phyloP scores from a whole-genome alignment of 2,329 filamentous ascomycete genomes.

The Stachybotrys chlorohalonatus region DNA sequence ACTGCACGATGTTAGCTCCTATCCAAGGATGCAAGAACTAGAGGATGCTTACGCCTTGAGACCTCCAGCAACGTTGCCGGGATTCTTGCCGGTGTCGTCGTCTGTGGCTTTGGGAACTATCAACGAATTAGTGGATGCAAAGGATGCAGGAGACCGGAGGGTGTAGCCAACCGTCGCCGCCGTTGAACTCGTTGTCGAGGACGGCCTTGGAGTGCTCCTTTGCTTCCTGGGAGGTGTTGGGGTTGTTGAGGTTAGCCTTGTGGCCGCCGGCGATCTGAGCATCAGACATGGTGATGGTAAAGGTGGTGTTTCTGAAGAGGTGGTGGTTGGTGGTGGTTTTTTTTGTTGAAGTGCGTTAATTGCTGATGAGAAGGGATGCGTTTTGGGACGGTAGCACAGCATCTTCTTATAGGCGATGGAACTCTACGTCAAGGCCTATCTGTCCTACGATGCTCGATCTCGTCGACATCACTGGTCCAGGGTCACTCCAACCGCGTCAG shows the following conservation, averaged over 20 bases:
- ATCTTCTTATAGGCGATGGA: neutral
- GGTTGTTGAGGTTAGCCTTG: constrained; percentile 50
- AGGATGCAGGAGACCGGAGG: neutral
- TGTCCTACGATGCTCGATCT: neutral
- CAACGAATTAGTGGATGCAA: neutral
- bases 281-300: constrained; percentile 32
- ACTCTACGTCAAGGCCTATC: neutral
- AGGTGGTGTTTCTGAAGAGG: neutral
- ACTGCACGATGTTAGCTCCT: constrained; percentile 11
- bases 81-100: constrained; percentile 35
- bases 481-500: neutral
- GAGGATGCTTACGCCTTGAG: constrained; percentile 36
- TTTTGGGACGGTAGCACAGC: neutral
- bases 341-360: neutral
- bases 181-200: constrained; percentile 40
- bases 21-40: neutral
- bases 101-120: constrained; percentile 21
- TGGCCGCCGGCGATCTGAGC: constrained; percentile 46
- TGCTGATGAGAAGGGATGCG: neutral
- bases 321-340: neutral
- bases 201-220: constrained; percentile 46
- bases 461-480: neutral
- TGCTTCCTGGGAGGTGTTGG: constrained; percentile 43
- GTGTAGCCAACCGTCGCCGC: constrained; percentile 23
- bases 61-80: constrained; percentile 41